Conservation (phyloP, 1,284 basidiomycete species). For the Calocybe gambosa region DNA sequence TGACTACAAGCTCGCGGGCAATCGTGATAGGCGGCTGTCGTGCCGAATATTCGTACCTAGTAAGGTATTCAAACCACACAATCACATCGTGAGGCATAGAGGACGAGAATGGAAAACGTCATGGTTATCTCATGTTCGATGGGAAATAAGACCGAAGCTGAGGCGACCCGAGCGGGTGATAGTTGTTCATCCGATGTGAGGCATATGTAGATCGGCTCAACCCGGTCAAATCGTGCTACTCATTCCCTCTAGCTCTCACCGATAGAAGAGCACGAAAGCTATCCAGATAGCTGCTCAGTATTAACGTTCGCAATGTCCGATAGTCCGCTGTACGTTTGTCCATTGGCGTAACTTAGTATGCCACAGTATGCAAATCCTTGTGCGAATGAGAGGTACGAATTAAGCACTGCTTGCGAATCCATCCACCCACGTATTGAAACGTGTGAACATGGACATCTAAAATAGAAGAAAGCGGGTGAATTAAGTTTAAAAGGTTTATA, state of each 20-base stretch:
- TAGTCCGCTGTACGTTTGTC: not conserved
- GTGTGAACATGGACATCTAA: slow-evolving; percentile 1
- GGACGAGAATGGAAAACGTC: not conserved
- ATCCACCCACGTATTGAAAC: not conserved
- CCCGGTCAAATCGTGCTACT: not conserved
- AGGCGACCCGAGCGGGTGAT: not conserved
- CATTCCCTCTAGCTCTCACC: not conserved
- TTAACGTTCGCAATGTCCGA: not conserved
- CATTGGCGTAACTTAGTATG: not conserved
- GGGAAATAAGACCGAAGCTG: not conserved
- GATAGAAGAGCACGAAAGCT: not conserved
- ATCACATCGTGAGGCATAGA: not conserved
- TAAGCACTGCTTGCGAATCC: not conserved
- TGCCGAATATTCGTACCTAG: too few species aligned
- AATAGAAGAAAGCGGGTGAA: not conserved
- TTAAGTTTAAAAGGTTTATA: slow-evolving; percentile 3
- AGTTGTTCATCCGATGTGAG: not conserved
- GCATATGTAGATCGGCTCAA: not conserved
- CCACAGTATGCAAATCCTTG: not conserved
- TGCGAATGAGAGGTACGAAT: not conserved
- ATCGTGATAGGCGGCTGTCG: not conserved
- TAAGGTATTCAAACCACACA: too few species aligned
- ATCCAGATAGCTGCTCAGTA: not conserved
- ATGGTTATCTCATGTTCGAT: slow-evolving; percentile 1
- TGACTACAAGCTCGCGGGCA: not conserved